Evolutionary conservation across 495 filamentous ascomycete genomes (phyloP).

Genomic region (Lentithecium fluviatile): DNA sequence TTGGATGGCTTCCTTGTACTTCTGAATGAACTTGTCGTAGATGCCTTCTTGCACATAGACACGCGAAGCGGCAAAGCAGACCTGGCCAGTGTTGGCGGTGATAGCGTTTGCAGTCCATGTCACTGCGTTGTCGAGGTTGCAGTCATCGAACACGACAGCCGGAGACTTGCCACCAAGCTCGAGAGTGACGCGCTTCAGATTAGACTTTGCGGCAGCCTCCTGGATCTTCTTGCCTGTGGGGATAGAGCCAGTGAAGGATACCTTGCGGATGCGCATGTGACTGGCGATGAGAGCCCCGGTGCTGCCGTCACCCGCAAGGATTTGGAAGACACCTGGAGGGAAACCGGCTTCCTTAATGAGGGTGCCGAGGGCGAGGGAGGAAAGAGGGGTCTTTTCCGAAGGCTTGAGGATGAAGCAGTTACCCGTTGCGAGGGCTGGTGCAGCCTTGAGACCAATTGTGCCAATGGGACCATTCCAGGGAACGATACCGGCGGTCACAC

Average conservation of each 20-base stretch:
- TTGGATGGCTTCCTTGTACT: slow-evolving; percentile 38
- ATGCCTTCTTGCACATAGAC: slow-evolving; percentile 57
- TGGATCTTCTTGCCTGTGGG: slow-evolving; percentile 40
- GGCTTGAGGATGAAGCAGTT: slow-evolving; percentile 48
- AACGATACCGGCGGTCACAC: slow-evolving; percentile 45
- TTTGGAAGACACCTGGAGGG: slow-evolving; percentile 46
- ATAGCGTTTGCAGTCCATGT: slow-evolving; percentile 48
- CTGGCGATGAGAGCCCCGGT: slow-evolving; percentile 44
- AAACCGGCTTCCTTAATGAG: slow-evolving; percentile 45
- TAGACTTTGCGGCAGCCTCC: slow-evolving; percentile 45
- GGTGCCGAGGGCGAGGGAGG: slow-evolving; percentile 30
- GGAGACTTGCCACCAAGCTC: slow-evolving; percentile 52
- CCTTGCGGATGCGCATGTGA: slow-evolving; percentile 44
- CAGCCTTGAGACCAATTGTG: slow-evolving; percentile 45
- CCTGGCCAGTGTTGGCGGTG: slow-evolving; percentile 54
- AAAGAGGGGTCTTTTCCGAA: slow-evolving; percentile 45
- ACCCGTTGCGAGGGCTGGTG: slow-evolving; percentile 50
- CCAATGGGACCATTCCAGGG: slow-evolving; percentile 45
- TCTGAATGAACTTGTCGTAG: slow-evolving; percentile 54
- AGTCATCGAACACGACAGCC: slow-evolving; percentile 49
- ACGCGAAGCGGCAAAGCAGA: slow-evolving; percentile 53
- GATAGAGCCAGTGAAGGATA: slow-evolving; percentile 39
- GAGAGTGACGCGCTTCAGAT: slow-evolving; percentile 52
- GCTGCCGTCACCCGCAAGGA: slow-evolving; percentile 41
- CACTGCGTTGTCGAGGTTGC: slow-evolving; percentile 47